These are phyloP conservation scores for Diaporthe citriasiana DNA, from an alignment of 2,329 filamentous ascomycete species.

Conservation along the genomic window DNA sequence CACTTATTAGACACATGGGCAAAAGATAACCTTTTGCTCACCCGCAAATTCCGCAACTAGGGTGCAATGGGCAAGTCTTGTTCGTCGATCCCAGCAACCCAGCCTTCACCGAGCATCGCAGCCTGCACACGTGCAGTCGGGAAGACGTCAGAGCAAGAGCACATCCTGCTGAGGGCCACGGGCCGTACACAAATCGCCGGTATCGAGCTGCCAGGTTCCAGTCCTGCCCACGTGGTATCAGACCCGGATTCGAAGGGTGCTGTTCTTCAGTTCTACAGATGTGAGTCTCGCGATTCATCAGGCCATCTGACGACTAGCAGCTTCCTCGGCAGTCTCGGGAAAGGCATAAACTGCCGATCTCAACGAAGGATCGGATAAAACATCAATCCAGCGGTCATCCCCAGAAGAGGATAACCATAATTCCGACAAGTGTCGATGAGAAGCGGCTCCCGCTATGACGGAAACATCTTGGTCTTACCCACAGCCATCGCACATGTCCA, in stretches of 20 bases:
- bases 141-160: background rate
- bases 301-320: background rate
- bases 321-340: conserved; percentile 1
- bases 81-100: background rate
- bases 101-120: background rate
- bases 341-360: background rate
- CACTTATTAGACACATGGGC: background rate
- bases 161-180: background rate
- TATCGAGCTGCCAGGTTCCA: too few species aligned
- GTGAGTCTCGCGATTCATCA: background rate
- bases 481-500: background rate
- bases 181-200: background rate
- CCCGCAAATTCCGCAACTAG: background rate
- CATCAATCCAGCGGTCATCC: background rate
- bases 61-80: background rate
- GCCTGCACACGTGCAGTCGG: background rate
- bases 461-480: background rate
- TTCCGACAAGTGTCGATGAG: background rate
- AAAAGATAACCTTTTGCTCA: background rate
- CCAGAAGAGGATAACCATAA: background rate
- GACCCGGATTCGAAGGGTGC: background rate
- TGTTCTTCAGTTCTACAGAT: too few species aligned
- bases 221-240: background rate
- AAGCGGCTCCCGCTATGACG: conserved; percentile 2
- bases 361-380: background rate